Evolutionary conservation across 768 basidiomycete genomes (phyloP), one percentile per base, ranked within the genome.

Genomic region (Tubosaeta sp.): DNA sequence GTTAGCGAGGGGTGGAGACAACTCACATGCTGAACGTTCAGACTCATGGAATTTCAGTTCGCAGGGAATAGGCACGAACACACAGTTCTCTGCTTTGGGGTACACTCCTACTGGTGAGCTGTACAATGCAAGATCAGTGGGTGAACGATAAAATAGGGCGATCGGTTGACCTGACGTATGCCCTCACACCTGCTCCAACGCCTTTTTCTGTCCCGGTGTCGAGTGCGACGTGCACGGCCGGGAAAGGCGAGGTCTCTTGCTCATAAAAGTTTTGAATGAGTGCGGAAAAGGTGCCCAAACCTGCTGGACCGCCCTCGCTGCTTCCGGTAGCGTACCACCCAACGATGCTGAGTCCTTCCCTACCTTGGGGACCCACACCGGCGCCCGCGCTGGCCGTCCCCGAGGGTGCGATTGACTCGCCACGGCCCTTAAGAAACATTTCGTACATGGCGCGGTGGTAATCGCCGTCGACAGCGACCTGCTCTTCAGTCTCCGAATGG

Each of bases 241-340:
- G 91, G 67, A 88, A 83, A 3, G 93, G 90, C 0, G 83, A 76
- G 6, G 91, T 92, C 71, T 97, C 93, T 78, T 90, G 85, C 37
- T 90, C 84, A 71, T 97, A 98, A 74, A 97, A 97, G 72, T 95
- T 93, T 78, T 97, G 95, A 65, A 98, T 95, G 59, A 98, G 81
- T 11, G 95, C 93, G 26, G 95, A 95, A 74, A 93, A 95, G 7
- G 91, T 91, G 73, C 95, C 95, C 51, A 97, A 79, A 32, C 64
- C 57, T 3, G 42, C 55, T 43, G 54, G 58, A n/a, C 55, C 57
- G 86, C 52, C 42, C 54, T 66, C 66, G 48, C 55, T 58, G 83
- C 90, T 86, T 53, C 91, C 90, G 1, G 95, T 97, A 11, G 61
- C 65, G 55, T 63, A 97, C 95, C 95, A 98, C 59, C 95, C 95